Evolutionary conservation across 371 early-diverging fungal species (phyloP), one percentile per base, ranked within the genome.

Genomic region (Paraphysoderma sedebokerense): DNA sequence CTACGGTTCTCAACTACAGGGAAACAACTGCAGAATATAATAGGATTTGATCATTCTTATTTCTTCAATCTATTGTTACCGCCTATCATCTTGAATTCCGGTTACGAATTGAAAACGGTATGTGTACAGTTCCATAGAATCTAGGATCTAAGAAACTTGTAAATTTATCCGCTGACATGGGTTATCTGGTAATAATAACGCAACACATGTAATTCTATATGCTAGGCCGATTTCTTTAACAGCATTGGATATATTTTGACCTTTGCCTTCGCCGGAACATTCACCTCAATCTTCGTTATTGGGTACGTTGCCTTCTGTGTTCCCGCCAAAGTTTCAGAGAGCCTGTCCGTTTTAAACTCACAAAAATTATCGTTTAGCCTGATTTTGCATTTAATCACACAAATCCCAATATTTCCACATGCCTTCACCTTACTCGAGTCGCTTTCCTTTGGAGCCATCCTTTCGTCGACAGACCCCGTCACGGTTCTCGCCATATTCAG

Each of bases 391-490:
- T 48, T 83, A 4, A 72, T 81, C 40, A 74, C 81, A 11, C 55
- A 74, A 26, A 71, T 81, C 5, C 82, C 83, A 33, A 66, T 85
- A 13, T 81, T 81, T 46, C 66, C 71, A 32, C 59, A 84, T 27
- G 56, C 59, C 33, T 63, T 88, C 27, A 70, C 81, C 17, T 77
- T 87, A 30, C 62, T 90, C 47, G 96, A 95, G 57, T 86, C 84
- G 51, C 76, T 91, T 68, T 82, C 86, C 27, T 85, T 89, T 56
- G 92, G 92, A 12, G 71, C 91, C 1, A 85, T 95, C 47, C 64
- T 95, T 48, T 89, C 90, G 4, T 89, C 96, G 4, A 95, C 96
- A 5, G 96, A 95, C 60, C 90, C 96, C 2, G 96, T 95, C 24
- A 89, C 96, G 0, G 81, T 95, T 13, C 66, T 95, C 38, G 82